phyloP scores from a whole-genome alignment of 129 eudicot species.

The Flaveria robusta region DNA sequence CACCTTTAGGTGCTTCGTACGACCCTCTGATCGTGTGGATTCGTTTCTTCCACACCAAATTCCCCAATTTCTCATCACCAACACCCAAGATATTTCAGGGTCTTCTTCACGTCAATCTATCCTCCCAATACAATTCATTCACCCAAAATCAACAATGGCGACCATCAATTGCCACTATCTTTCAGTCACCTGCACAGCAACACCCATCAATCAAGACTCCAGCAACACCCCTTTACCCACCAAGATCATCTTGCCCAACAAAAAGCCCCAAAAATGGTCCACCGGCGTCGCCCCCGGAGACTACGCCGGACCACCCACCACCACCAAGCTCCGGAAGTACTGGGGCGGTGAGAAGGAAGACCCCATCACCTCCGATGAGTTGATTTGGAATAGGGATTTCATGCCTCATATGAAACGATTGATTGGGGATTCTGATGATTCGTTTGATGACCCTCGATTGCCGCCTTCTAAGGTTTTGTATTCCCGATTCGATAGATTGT shows the following conservation, averaged over 20 bases:
- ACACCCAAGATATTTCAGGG: not conserved
- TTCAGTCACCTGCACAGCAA: constrained; percentile 46
- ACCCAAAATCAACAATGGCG: constrained; percentile 41
- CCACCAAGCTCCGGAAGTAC: constrained; percentile 87
- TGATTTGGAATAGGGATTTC: constrained; percentile 86
- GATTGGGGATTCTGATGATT: constrained; percentile 45
- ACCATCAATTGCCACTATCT: constrained; percentile 43
- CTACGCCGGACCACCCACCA: constrained; percentile 89
- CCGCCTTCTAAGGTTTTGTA: constrained; percentile 49
- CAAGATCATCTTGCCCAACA: constrained; percentile 76
- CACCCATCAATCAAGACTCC: constrained; percentile 32
- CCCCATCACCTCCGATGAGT: constrained; percentile 72
- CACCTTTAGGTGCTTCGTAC: no score
- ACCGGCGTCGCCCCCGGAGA: constrained; percentile 95
- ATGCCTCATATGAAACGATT: constrained; percentile 73
- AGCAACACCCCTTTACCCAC: constrained; percentile 49
- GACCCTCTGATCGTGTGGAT: not conserved
- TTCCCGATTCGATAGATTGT: not conserved
- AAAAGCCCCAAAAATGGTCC: constrained; percentile 93
- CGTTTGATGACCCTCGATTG: constrained; percentile 28
- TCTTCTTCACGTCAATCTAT: not conserved
- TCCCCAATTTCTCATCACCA: not conserved
- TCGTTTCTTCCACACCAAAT: constrained; percentile 3
- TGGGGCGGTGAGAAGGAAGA: constrained; percentile 93
- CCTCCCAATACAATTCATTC: not conserved